These are phyloP conservation scores for Cephalotrichum gorgonifer DNA, from an alignment of 2,329 filamentous ascomycete genomes.

Conservation along the genomic window DNA sequence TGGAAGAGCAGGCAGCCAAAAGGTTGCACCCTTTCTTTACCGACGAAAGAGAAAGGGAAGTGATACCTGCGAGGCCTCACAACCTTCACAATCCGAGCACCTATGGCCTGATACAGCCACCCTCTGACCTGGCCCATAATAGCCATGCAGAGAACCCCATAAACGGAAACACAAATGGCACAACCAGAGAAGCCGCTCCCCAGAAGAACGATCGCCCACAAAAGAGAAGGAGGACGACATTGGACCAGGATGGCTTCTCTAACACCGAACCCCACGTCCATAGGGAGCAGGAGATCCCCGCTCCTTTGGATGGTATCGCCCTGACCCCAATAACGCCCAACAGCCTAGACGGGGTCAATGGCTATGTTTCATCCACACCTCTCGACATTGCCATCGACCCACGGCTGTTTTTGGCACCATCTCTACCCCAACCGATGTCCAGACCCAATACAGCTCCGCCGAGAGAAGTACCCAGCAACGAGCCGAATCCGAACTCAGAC, in stretches of 20 bases:
- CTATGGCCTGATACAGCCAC: neutral
- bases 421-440: neutral
- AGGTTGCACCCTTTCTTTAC: constrained; percentile 48
- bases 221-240: constrained; percentile 33
- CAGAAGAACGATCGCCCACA: constrained; percentile 17
- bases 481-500: constrained; percentile 8
- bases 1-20: constrained; percentile 22
- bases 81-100: neutral
- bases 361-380: neutral
- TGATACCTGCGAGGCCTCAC: constrained; percentile 7
- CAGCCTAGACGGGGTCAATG: neutral
- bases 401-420: neutral
- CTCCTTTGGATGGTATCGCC: neutral
- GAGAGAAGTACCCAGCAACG: constrained; percentile 3
- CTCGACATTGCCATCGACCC: neutral
- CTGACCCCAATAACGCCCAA: neutral
- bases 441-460: neutral
- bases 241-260: constrained; percentile 13
- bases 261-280: constrained; percentile 17
- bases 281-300: constrained; percentile 9
- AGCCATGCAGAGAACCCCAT: neutral
- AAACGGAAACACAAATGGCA: too few species aligned
- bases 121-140: neutral
- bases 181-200: neutral
- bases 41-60: constrained; percentile 14